Conservation (phyloP, 345 rosid genomes). For the Brassica carinata region DNA sequence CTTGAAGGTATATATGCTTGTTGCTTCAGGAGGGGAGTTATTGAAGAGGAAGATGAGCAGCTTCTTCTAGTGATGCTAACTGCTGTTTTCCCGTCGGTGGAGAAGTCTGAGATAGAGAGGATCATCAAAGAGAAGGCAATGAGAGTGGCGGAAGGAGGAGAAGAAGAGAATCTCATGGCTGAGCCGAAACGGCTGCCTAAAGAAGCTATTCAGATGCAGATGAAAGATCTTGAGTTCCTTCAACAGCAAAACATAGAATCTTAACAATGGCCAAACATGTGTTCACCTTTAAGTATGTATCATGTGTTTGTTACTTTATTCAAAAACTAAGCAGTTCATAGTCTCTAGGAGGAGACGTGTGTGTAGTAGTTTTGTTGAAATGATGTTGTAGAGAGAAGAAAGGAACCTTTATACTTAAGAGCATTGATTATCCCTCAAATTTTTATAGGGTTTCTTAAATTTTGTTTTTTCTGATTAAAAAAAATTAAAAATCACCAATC, state of each 20-base stretch:
- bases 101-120: constrained; percentile 53
- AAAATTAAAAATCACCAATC: no score
- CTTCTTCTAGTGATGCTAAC: constrained; percentile 60
- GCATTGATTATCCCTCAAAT: no score
- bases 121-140: constrained; percentile 64
- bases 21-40: constrained; percentile 68
- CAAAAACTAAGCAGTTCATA: not conserved
- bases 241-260: constrained; percentile 63
- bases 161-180: constrained; percentile 45
- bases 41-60: constrained; percentile 76
- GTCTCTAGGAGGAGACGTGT: not conserved
- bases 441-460: no score
- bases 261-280: constrained; percentile 26
- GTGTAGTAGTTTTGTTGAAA: not conserved
- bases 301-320: constrained; percentile 1
- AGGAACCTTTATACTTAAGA: not conserved
- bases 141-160: constrained; percentile 58
- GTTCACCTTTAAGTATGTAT: not conserved
- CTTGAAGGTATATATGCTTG: constrained; percentile 83
- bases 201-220: constrained; percentile 80
- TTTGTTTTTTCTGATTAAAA: no score
- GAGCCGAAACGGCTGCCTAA: constrained; percentile 57
- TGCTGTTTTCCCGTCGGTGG: constrained; percentile 71
- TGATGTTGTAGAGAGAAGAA: not conserved
- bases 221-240: constrained; percentile 94